Evolutionary conservation across 768 basidiomycete species (phyloP).

Genomic region (Myochromella boudieri): DNA sequence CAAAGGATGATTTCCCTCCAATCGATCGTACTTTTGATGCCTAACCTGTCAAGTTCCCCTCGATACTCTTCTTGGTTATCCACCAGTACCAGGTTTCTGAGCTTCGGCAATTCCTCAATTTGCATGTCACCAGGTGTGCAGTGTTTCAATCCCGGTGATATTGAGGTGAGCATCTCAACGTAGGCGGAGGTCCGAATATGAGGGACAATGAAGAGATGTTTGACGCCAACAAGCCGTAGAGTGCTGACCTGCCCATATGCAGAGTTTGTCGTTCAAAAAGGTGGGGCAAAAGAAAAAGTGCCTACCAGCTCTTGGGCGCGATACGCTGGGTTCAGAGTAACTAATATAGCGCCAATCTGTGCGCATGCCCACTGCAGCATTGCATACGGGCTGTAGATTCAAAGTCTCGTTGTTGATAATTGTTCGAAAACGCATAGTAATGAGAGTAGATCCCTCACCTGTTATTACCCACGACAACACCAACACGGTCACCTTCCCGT

Average conservation of each 20-base stretch:
- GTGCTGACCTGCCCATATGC: constrained; percentile 47
- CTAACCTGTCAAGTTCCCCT: constrained; percentile 37
- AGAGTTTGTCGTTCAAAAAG: constrained; percentile 2
- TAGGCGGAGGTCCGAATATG: constrained; percentile 66
- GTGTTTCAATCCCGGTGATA: constrained; percentile 53
- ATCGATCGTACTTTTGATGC: constrained; percentile 55
- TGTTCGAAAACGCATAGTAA: neutral
- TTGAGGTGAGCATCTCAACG: constrained; percentile 54
- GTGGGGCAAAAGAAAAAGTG: constrained; percentile 6
- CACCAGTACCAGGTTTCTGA: constrained; percentile 66
- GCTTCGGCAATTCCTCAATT: constrained; percentile 55
- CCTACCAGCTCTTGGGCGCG: constrained; percentile 67
- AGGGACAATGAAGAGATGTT: constrained; percentile 74
- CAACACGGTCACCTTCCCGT: constrained; percentile 73
- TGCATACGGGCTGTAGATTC: constrained; percentile 62
- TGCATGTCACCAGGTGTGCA: constrained; percentile 56
- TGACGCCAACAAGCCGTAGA: constrained; percentile 62
- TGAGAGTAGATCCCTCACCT: constrained; percentile 46
- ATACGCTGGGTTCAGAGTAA: constrained; percentile 84
- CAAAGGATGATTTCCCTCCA: constrained; percentile 75
- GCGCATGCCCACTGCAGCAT: constrained; percentile 85
- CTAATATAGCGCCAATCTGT: constrained; percentile 79
- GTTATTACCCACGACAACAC: constrained; percentile 82
- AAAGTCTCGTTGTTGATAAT: neutral
- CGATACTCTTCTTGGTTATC: constrained; percentile 51